phyloP scores from a whole-genome alignment of 148 eudicot genomes.

The Chenopodium suecicum region DNA sequence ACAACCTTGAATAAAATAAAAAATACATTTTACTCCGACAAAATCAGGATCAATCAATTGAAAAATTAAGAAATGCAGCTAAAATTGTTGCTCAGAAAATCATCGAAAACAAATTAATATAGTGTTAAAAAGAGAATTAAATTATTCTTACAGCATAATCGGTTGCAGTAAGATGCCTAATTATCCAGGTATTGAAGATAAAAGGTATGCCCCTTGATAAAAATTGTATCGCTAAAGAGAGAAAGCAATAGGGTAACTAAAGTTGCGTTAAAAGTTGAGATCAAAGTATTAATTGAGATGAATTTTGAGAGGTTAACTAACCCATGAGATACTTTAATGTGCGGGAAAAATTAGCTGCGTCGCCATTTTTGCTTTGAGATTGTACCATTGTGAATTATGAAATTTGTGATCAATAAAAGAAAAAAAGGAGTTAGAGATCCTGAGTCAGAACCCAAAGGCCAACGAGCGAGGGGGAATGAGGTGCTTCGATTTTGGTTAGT shows the following conservation, averaged over 20 bases:
- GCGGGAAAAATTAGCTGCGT: slow-evolving; percentile 57
- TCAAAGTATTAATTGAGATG: background rate
- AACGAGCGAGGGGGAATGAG: no score
- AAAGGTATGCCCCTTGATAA: slow-evolving; percentile 91
- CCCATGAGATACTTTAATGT: slow-evolving; percentile 91
- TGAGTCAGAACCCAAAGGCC: no score
- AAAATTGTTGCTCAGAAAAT: no score
- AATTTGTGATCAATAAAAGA: no score
- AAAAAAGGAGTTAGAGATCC: no score
- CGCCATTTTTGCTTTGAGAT: slow-evolving; percentile 28
- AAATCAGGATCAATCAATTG: no score
- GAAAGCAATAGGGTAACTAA: background rate
- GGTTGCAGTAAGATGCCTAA: slow-evolving; percentile 74
- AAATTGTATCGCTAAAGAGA: slow-evolving; percentile 74
- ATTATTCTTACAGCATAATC: slow-evolving; percentile 31
- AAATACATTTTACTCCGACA: no score
- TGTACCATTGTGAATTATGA: slow-evolving; percentile 14
- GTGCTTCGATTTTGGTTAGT: no score
- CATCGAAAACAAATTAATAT: background rate
- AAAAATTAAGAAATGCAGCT: no score
- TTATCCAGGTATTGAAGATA: slow-evolving; percentile 90
- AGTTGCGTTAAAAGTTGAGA: background rate
- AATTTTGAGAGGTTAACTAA: slow-evolving; percentile 21
- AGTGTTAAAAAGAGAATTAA: background rate
- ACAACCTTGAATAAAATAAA: no score